Evolutionary conservation across 2,329 filamentous ascomycete species (phyloP).

Genomic region (Scedosporium dehoogii): DNA sequence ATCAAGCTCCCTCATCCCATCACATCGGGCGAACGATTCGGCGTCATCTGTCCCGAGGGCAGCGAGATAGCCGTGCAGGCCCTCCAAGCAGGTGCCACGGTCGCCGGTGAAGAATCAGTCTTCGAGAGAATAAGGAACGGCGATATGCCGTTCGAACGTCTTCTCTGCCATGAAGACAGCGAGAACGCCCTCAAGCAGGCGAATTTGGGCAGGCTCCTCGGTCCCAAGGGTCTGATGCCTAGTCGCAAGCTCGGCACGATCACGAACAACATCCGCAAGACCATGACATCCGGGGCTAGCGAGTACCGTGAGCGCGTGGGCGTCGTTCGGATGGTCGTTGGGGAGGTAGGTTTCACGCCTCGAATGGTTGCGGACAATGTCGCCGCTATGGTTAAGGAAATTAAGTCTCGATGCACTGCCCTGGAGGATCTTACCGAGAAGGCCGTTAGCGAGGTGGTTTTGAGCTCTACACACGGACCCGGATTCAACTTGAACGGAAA

Average conservation of each 20-base stretch:
- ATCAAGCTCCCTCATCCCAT: constrained; percentile 83
- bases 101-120: constrained; percentile 77
- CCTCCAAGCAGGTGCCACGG: constrained; percentile 63
- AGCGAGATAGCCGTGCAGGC: constrained; percentile 67
- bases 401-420: constrained; percentile 70
- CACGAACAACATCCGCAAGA: constrained; percentile 64
- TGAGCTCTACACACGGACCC: constrained; percentile 80
- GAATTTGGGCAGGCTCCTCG: constrained; percentile 68
- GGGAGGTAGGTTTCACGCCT: constrained; percentile 80
- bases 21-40: constrained; percentile 79
- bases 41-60: constrained; percentile 80
- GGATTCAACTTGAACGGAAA: constrained; percentile 80
- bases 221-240: constrained; percentile 88
- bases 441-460: constrained; percentile 51
- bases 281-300: constrained; percentile 69
- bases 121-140: constrained; percentile 69
- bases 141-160: constrained; percentile 77
- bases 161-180: constrained; percentile 75
- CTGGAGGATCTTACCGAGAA: constrained; percentile 47
- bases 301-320: constrained; percentile 81
- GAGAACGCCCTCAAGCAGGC: constrained; percentile 73
- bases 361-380: constrained; percentile 80
- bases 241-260: constrained; percentile 81
- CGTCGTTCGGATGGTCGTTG: constrained; percentile 80
- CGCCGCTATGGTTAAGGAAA: constrained; percentile 59